These are phyloP conservation scores for Royoungia palumana DNA, from an alignment of 768 basidiomycete genomes.

Conservation along the genomic window DNA sequence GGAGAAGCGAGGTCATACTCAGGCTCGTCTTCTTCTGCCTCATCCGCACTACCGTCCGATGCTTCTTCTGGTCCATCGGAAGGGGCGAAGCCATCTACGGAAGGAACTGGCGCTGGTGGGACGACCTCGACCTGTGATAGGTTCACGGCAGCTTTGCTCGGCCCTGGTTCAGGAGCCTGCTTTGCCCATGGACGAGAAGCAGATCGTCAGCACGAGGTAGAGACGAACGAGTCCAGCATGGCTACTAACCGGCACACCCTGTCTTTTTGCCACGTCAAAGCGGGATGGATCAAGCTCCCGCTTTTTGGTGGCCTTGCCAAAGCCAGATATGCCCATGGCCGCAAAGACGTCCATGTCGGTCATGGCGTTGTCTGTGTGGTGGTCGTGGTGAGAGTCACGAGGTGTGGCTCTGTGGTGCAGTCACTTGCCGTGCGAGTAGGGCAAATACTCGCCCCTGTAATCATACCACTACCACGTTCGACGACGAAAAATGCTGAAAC, in stretches of 20 bases:
- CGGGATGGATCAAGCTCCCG: conserved; percentile 69
- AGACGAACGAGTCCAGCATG: conserved; percentile 1
- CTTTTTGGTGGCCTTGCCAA: conserved; percentile 71
- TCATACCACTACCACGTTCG: background rate
- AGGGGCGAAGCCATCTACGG: background rate
- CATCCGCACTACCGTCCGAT: conserved; percentile 23
- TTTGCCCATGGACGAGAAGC: conserved; percentile 11
- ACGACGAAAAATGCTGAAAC: conserved; percentile 46
- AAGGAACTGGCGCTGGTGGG: conserved; percentile 10
- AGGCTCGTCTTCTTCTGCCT: conserved; percentile 31
- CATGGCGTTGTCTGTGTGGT: conserved; percentile 31
- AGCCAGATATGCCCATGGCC: conserved; percentile 81
- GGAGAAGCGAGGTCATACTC: conserved; percentile 52
- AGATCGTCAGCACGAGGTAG: conserved; percentile 22
- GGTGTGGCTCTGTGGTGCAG: too few species aligned
- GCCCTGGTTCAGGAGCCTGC: conserved; percentile 14
- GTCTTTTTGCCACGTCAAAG: conserved; percentile 73
- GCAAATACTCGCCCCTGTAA: conserved; percentile 15
- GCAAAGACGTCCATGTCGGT: conserved; percentile 68
- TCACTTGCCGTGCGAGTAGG: too few species aligned
- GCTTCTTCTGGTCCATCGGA: conserved; percentile 19
- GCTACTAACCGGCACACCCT: conserved; percentile 33
- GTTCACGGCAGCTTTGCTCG: conserved; percentile 9
- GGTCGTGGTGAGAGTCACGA: conserved; percentile 20
- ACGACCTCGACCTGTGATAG: conserved; percentile 21